A percentile compares a stretch with the other conserved stretches of the same genome.
Evolutionary conservation across 768 basidiomycete species (phyloP).

Genomic region (Boletellus ananiceps): DNA sequence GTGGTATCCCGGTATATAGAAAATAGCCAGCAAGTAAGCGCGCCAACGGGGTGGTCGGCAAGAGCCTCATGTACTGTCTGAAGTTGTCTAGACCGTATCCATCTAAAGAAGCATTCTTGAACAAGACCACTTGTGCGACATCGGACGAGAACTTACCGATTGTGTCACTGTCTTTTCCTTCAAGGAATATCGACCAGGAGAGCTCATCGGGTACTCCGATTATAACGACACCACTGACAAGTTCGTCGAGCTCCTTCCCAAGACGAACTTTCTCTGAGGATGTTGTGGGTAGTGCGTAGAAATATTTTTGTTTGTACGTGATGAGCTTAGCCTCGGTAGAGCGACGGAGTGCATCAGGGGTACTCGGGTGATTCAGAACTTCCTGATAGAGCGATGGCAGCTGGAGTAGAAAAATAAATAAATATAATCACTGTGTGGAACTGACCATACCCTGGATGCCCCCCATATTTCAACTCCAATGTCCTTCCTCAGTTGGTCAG

Average conservation of each 20-base stretch:
- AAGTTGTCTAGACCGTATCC: slow-evolving; percentile 57
- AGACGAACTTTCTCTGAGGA: slow-evolving; percentile 42
- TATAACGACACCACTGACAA: slow-evolving; percentile 72
- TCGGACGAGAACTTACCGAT: slow-evolving; percentile 48
- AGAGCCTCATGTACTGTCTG: slow-evolving; percentile 56
- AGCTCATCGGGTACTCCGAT: slow-evolving; percentile 72
- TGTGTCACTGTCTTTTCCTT: slow-evolving; percentile 62
- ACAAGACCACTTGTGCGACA: not conserved
- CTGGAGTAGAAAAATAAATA: slow-evolving; percentile 34
- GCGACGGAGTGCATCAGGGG: slow-evolving; percentile 76
- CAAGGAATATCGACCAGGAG: slow-evolving; percentile 78
- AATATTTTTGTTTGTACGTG: slow-evolving; percentile 53
- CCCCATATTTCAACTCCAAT: slow-evolving; percentile 63
- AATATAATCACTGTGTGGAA: not conserved
- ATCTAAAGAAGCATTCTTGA: slow-evolving; percentile 36
- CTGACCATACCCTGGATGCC: slow-evolving; percentile 49
- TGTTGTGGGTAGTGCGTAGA: slow-evolving; percentile 54
- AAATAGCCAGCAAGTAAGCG: slow-evolving; percentile 65
- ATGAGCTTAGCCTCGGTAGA: slow-evolving; percentile 73
- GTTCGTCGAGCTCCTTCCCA: slow-evolving; percentile 60
- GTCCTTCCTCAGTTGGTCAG: slow-evolving; percentile 55
- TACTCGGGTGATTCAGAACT: slow-evolving; percentile 74
- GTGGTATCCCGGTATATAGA: slow-evolving; percentile 46
- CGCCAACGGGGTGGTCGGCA: slow-evolving; percentile 57
- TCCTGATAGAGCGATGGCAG: slow-evolving; percentile 72